Base-by-base conservation (phyloP, 495 filamentous ascomycete genomes). In the Cairneyella variabilis region DNA sequence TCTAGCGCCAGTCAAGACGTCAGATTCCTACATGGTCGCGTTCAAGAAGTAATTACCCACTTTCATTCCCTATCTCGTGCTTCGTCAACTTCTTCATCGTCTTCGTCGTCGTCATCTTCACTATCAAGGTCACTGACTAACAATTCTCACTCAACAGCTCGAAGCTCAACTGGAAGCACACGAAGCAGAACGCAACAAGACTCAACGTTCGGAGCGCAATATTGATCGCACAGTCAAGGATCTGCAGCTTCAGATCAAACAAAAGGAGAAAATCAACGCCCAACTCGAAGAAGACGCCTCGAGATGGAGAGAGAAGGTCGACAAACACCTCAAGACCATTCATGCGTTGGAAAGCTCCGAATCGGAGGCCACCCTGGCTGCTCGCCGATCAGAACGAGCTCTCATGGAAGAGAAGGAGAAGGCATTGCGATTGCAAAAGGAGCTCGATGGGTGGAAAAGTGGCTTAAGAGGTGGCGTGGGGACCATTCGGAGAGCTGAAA, bases 141-240 rank as follows among this genome's bases (percentile, higher is more conserved):
- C 14, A 30, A 42, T 38, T 59, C 61, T 56, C 39, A 58, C 28
- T 30, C 11, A 3, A 40, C 59, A 97, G 91, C 85, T 98, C 50
- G 93, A 98, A 72, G 79, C 82, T n/a, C 84, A 91, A 56, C 84
- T 98, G 21, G 93, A 98, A 71, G 76, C 80, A 9, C 86, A 95
- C 55, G 89, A 96, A 64, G 78, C 73, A 32, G 83, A 87, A 59
- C 83, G 86, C 44, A 83, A 76, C 60, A 82, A 88, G 51, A 89
- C 90, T 41, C 84, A 89, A 56, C 88, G 93, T 44, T 91, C 87
- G 30, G 80, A 90, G 22, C 91, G 93, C 60, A 96, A 95, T 64
- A 84, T 97, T 39, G 93, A 98, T 69, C 90, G 93, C 50, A 92
- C 85, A 1, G 91, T 98, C 56, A 89, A 90, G 61, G 95, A 97